A percentile compares a stretch with the other conserved stretches of the same genome.
Conservation (phyloP, 257 asterid genomes). For the Rauvolfia tetraphylla region DNA sequence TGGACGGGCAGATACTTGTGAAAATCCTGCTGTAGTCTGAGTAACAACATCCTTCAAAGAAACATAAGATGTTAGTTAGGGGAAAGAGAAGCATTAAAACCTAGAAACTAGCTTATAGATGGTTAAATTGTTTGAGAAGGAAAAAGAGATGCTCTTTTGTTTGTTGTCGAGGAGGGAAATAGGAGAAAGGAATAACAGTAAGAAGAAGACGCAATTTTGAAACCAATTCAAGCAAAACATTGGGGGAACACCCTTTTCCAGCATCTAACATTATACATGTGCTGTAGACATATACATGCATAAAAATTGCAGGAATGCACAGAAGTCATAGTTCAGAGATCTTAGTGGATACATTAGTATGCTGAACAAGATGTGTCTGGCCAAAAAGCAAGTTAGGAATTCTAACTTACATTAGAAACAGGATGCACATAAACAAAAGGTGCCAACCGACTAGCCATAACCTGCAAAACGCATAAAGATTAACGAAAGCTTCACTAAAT, state of each 20-base stretch:
- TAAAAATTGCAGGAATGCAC: no score
- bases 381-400: background rate
- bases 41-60: constrained; percentile 41
- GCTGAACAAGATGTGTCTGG: background rate
- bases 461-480: constrained; percentile 40
- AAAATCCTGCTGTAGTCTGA: constrained; percentile 51
- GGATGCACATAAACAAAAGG: constrained; percentile 70
- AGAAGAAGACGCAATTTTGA: background rate
- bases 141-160: background rate
- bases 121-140: background rate
- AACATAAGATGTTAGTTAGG: constrained; percentile 10
- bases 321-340: background rate
- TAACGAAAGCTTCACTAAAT: background rate
- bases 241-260: background rate
- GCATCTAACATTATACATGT: background rate
- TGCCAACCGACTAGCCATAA: constrained; percentile 57
- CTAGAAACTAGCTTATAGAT: background rate
- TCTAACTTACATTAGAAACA: constrained; percentile 55
- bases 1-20: constrained; percentile 58
- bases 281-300: background rate
- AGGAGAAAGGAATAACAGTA: background rate
- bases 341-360: background rate
- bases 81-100: background rate
- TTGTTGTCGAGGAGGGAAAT: background rate
- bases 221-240: background rate